Conservation (phyloP, 164 flowering plant species). For the Chloranthus sessilifolius region DNA sequence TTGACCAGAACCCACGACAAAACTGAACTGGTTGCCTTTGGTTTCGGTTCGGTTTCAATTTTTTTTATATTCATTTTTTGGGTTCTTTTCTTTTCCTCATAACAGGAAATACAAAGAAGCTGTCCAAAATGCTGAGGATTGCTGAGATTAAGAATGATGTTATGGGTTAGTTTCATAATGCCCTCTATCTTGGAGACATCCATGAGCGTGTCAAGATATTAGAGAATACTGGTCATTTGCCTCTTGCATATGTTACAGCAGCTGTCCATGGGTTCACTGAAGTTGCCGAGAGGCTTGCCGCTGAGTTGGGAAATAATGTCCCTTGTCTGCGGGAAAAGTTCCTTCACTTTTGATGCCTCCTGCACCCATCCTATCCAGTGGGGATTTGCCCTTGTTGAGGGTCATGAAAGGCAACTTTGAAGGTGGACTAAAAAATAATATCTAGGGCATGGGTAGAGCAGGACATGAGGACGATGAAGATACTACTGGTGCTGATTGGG, state of each 20-base stretch:
- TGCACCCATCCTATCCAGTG: constrained; percentile 56
- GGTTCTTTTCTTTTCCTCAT: constrained; percentile 83
- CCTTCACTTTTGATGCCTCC: constrained; percentile 80
- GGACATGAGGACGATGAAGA: constrained; percentile 61
- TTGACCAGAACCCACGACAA: no score
- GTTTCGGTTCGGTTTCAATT: no score
- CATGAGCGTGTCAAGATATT: constrained; percentile 76
- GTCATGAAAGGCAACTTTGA: constrained; percentile 84
- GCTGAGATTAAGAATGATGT: constrained; percentile 87
- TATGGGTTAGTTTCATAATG: constrained; percentile 93
- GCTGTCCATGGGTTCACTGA: constrained; percentile 70
- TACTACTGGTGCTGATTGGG: constrained; percentile 71
- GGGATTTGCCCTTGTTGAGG: constrained; percentile 72
- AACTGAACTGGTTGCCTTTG: no score
- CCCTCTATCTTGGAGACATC: constrained; percentile 82
- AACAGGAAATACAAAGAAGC: constrained; percentile 75
- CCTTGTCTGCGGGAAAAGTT: constrained; percentile 51
- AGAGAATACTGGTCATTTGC: constrained; percentile 78
- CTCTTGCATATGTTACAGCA: constrained; percentile 87
- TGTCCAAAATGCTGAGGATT: constrained; percentile 86
- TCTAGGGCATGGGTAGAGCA: constrained; percentile 32
- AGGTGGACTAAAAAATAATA: constrained; percentile 63
- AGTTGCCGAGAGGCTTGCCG: constrained; percentile 57
- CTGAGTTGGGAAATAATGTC: constrained; percentile 58
- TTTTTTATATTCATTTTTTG: no score